Evolutionary conservation across 805 yeast species (phyloP), one percentile per base, ranked within the genome.

Genomic region (Candida incommunis): DNA sequence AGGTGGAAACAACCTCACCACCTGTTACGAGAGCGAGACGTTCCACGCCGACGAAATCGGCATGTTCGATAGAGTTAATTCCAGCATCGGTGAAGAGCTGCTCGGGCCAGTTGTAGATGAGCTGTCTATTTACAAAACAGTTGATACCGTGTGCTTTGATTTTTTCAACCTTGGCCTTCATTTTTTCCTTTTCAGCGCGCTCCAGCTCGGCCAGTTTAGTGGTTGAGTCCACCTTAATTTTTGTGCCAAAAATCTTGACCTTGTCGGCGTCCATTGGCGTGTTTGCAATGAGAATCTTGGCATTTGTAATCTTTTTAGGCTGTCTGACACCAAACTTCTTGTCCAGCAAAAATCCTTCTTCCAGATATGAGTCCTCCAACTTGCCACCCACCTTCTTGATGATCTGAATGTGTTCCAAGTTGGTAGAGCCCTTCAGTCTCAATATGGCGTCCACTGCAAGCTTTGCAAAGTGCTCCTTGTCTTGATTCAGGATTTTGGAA

Each of bases 91-190:
- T 74, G 58, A 92, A 84, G 53, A 92, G 71, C 65, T 85, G 96
- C 67, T 92, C 98, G 22, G 98, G 98, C 75, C 90, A 92, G 68
- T 92, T 96, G 66, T 92, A 92, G 59, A 92, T 92, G 59, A 92
- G 75, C 67, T 92, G 98, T 60, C 98, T 79, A 69, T 92, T 92
- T 54, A 92, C 87, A 62, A 92, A 92, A 55, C 90, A 79, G 63
- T 85, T 84, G 59, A 85, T 78, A 46, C 84, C 83, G 61, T 85
- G 94, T 53, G 79, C 79, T 60, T 86, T 77, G 63, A 92, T 92
- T 62, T 87, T 86, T 48, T 79, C 87, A 52, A 92, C 86, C 65
- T 92, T 92, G 45, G 62, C 68, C 65, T 78, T 82, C 97, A 92
- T 90, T 70, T 90, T 92, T 47, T 77, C 82, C 66, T 81, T 82